Conservation (phyloP, 257 asterid genomes). For the Salvia miltiorrhiza region DNA sequence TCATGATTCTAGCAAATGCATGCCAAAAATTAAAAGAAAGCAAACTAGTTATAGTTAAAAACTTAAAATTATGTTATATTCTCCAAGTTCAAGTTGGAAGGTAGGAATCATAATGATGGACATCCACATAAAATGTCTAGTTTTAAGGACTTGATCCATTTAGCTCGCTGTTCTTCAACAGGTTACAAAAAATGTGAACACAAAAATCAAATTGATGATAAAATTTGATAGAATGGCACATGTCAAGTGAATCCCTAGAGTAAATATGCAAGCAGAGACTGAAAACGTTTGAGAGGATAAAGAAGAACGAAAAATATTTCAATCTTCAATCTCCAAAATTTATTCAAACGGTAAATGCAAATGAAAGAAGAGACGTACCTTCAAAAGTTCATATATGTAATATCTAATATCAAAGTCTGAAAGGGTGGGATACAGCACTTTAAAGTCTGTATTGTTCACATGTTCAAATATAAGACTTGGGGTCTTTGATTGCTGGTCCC, state of each 20-base stretch:
- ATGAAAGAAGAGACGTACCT: slow-evolving; percentile 40
- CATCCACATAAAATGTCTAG: not conserved
- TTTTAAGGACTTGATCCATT: not conserved
- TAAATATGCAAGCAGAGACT: not conserved
- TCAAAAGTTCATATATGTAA: slow-evolving; percentile 80
- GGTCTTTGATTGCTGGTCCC: slow-evolving; percentile 92
- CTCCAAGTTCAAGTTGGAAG: not conserved
- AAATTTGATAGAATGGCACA: not conserved
- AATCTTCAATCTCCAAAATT: not conserved
- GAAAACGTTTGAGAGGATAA: not conserved
- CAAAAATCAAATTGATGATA: not conserved
- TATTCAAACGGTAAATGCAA: slow-evolving; percentile 1
- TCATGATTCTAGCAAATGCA: not conserved
- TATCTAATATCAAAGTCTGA: slow-evolving; percentile 79
- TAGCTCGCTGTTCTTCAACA: not conserved
- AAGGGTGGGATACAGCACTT: slow-evolving; percentile 85
- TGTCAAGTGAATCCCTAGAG: not conserved
- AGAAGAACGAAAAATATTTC: not conserved
- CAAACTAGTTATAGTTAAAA: not conserved
- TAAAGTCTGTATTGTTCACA: slow-evolving; percentile 84
- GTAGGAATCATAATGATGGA: not conserved
- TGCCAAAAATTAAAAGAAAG: slow-evolving; percentile 1
- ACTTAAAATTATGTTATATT: not conserved
- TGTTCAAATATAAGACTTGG: slow-evolving; percentile 93
- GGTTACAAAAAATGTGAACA: not conserved